Base-by-base conservation (phyloP, 2,329 filamentous ascomycete genomes). In the Pseudocercospora cruenta region DNA sequence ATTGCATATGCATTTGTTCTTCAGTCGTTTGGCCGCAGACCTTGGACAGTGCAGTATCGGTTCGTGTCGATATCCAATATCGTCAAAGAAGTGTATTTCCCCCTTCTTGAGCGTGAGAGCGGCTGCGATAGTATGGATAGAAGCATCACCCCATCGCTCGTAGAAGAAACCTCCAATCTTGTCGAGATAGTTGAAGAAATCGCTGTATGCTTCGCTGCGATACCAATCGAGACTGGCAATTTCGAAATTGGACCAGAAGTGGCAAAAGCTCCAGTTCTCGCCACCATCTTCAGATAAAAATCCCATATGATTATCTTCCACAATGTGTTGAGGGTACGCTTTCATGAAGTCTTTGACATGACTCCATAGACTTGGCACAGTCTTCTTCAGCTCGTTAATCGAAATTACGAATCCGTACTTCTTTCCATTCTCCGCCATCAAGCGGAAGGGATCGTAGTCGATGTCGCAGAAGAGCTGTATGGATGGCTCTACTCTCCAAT, bases 401-500 rank as follows among this genome's bases (percentile, higher is more conserved):
- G 81, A 81, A 73, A 84, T 83, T 65, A 84, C 87, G 74, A 87
- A 87, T 12, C 86, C 79, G 53, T 80, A 80, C 28, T 74, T 75
- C 63, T 78, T 75, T 26, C 75, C 75, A 58, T 77, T 75, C 36
- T 73, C 72, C 16, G 71, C 63, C 72, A 80, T 76, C 66, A 76
- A 74, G 31, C 70, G 69, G 68, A 80, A 80, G 14, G 77, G 75
- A 65, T 80, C 79, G 72, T 80, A 80, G 45, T 73, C 68, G 54
- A 80, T 76, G 62, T 86, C 78, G 67, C 85, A 86, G 65, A 81
- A 83, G 69, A 86, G 86, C 53, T 85, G 80, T 5, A 85, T 86
- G 63, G 86, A 85, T 57, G 87, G 86, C 70, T 88, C 85, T 9
- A 89, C 82, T 69, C 83, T 82, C 86, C 86, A 88, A 74, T 87